Conservation (phyloP, 2,329 filamentous ascomycete species). For the Aspergillus ruber region DNA sequence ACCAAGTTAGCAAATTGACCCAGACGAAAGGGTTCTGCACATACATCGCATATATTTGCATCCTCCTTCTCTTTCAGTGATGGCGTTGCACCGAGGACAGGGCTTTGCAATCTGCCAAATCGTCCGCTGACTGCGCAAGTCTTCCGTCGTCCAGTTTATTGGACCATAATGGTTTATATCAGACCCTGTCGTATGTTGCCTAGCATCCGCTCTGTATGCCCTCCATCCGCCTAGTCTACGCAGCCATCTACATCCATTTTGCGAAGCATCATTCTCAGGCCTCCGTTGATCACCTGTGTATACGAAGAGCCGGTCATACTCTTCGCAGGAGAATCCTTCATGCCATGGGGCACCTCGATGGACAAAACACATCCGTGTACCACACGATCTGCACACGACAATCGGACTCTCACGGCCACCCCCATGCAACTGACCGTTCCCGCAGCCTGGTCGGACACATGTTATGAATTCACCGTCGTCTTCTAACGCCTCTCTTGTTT, state of each 20-base stretch:
- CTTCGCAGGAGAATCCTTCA: slow-evolving; percentile 11
- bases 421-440: slow-evolving; percentile 13
- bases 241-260: not conserved
- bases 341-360: slow-evolving; percentile 12
- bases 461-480: slow-evolving; percentile 12
- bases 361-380: slow-evolving; percentile 11
- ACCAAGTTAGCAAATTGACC: slow-evolving; percentile 1
- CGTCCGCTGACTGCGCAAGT: slow-evolving; percentile 2
- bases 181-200: not conserved
- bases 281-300: not conserved
- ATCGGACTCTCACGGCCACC: slow-evolving; percentile 11
- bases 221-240: not conserved
- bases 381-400: slow-evolving; percentile 11
- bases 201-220: not conserved
- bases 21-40: not conserved
- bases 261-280: not conserved
- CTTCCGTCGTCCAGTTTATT: slow-evolving; percentile 1
- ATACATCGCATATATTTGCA: slow-evolving; percentile 14
- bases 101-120: slow-evolving; percentile 6
- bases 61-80: slow-evolving; percentile 9
- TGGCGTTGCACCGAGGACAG: slow-evolving; percentile 9
- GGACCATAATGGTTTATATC: not conserved
- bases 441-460: slow-evolving; percentile 9
- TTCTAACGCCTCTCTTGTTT: slow-evolving; percentile 10
- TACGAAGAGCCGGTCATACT: slow-evolving; percentile 6